These are phyloP conservation scores for Tieghemostelium lacteum DNA, from an alignment of 78 protist species.

Conservation along the genomic window DNA sequence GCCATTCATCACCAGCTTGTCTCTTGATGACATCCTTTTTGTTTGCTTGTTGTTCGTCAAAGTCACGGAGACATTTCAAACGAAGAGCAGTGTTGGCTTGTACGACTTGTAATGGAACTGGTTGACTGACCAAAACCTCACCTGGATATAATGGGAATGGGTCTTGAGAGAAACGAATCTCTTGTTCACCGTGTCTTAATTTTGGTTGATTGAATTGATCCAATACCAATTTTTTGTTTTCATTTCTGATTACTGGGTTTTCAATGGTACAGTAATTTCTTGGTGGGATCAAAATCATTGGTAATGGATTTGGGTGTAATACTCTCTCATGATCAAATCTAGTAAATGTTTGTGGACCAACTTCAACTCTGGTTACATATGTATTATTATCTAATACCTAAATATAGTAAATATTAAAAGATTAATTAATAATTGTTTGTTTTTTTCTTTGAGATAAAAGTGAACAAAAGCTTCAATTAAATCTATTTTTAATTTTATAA, in stretches of 20 bases:
- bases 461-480: too few relatives aligned
- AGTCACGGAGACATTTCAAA: constrained; percentile 87
- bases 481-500: too few relatives aligned
- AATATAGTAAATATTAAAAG: neutral
- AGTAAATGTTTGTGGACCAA: constrained; percentile 92
- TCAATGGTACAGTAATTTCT: constrained; percentile 86
- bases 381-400: constrained; percentile 86
- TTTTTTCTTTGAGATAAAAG: too few relatives aligned
- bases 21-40: constrained; percentile 28
- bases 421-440: constrained; percentile 3
- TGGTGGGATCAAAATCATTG: constrained; percentile 89
- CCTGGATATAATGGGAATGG: constrained; percentile 96
- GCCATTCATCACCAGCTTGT: constrained; percentile 91
- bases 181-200: constrained; percentile 88
- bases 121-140: constrained; percentile 77
- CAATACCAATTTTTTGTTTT: constrained; percentile 39
- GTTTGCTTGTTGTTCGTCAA: constrained; percentile 55
- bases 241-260: constrained; percentile 83
- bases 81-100: constrained; percentile 85
- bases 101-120: constrained; percentile 77
- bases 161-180: constrained; percentile 86
- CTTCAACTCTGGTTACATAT: constrained; percentile 86
- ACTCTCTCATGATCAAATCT: constrained; percentile 89
- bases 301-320: constrained; percentile 59
- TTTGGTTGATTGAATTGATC: constrained; percentile 81